These are phyloP conservation scores for Plasmodium yoelii DNA, from an alignment of 169 alveolate species.

Conservation along the genomic window DNA sequence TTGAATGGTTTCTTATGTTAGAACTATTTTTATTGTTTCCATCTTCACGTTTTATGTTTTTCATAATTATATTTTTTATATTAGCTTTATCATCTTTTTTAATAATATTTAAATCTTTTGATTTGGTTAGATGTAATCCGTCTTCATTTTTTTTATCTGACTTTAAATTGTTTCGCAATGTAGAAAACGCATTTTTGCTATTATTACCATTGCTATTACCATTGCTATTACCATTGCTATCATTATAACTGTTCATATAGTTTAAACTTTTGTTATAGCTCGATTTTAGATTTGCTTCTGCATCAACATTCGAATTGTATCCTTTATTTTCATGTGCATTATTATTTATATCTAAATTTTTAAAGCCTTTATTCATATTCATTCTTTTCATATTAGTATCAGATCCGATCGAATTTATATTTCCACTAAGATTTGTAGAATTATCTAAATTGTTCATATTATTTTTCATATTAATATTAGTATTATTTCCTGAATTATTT, in stretches of 20 bases:
- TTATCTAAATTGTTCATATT: constrained; percentile 31
- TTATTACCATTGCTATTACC: constrained; percentile 18
- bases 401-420: not conserved
- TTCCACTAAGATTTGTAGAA: not conserved
- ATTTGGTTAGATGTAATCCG: not conserved
- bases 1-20: constrained; percentile 8
- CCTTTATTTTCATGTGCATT: constrained; percentile 13
- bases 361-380: constrained; percentile 7
- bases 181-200: constrained; percentile 8
- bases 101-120: constrained; percentile 27
- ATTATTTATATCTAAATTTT: constrained; percentile 19
- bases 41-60: constrained; percentile 55
- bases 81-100: constrained; percentile 52
- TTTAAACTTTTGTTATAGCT: not conserved
- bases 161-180: constrained; percentile 27
- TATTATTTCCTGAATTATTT: constrained; percentile 19
- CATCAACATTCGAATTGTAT: not conserved
- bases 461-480: constrained; percentile 26
- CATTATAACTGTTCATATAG: constrained; percentile 8
- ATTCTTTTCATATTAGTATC: constrained; percentile 11
- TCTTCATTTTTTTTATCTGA: constrained; percentile 31
- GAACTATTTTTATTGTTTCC: not conserved
- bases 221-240: no score
- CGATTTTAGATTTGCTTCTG: not conserved
- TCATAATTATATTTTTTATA: constrained; percentile 62